These are phyloP conservation scores for Puccinia coronata DNA, from an alignment of 1,284 basidiomycete species.

Conservation along the genomic window DNA sequence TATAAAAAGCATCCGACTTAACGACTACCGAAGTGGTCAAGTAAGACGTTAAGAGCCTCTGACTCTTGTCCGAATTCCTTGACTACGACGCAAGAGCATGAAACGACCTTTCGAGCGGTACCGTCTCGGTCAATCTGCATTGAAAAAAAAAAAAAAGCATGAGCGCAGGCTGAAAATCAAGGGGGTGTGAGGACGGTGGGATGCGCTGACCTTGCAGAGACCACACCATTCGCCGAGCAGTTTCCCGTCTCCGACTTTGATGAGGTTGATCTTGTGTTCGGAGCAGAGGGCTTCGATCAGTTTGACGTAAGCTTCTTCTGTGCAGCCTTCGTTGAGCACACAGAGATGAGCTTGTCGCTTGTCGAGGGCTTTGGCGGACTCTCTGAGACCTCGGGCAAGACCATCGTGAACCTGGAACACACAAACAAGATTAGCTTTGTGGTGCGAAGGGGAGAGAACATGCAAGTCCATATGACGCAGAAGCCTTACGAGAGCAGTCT, in stretches of 20 bases:
- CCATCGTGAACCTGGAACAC: constrained; percentile 41
- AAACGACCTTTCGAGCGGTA: constrained; percentile 46
- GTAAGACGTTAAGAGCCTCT: constrained; percentile 45
- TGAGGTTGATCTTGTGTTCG: constrained; percentile 49
- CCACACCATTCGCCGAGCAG: constrained; percentile 48
- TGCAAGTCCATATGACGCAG: neutral
- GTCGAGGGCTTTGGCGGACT: constrained; percentile 46
- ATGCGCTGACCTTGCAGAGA: constrained; percentile 38
- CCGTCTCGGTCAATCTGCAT: constrained; percentile 45
- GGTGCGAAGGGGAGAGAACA: too few species aligned
- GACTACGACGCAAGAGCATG: constrained; percentile 47
- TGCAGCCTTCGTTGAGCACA: constrained; percentile 48
- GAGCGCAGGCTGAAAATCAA: neutral
- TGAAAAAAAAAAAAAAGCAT: neutral
- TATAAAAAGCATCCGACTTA: neutral
- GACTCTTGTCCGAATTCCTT: constrained; percentile 50
- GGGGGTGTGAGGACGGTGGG: neutral
- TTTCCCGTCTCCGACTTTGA: constrained; percentile 49
- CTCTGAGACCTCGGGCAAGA: constrained; percentile 42
- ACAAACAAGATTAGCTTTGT: too few species aligned
- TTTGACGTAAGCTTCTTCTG: constrained; percentile 41
- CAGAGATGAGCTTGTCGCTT: constrained; percentile 48
- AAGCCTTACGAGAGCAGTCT: constrained; percentile 53
- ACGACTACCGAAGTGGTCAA: constrained; percentile 48
- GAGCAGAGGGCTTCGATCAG: constrained; percentile 48